These are phyloP conservation scores for Lasiodiplodia sp. DNA, from an alignment of 2,329 filamentous ascomycete genomes.

Conservation along the genomic window DNA sequence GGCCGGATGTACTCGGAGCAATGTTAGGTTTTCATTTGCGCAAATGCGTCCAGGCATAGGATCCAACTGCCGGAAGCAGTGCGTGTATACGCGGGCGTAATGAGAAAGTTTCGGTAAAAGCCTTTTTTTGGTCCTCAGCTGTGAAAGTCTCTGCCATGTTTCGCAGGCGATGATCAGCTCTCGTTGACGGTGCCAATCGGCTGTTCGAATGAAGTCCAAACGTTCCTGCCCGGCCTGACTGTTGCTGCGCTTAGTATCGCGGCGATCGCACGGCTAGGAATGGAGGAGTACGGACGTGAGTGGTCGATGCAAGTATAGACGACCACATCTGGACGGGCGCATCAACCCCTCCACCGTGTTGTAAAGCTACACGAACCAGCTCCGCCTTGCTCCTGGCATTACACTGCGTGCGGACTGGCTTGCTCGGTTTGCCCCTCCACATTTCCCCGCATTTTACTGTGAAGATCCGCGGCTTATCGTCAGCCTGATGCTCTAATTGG, in stretches of 20 bases:
- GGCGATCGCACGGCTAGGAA: no score
- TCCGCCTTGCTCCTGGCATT: neutral
- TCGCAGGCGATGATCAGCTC: no score
- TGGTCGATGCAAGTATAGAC: no score
- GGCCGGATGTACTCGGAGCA: neutral
- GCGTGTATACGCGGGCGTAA: no score
- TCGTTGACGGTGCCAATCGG: no score
- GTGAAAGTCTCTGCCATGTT: no score
- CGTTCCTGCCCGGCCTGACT: no score
- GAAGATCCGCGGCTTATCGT: constrained; percentile 8
- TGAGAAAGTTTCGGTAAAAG: no score
- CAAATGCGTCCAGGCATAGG: neutral
- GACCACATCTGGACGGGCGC: neutral
- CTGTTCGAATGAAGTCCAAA: no score
- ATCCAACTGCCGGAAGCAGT: no score
- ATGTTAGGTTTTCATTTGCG: neutral
- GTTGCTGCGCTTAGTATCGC: no score
- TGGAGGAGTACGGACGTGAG: neutral
- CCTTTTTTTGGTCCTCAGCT: no score
- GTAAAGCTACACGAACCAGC: neutral
- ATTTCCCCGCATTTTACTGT: constrained; percentile 8
- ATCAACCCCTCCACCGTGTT: neutral
- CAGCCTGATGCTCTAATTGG: neutral
- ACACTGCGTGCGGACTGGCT: neutral
- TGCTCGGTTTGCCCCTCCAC: neutral